Base-by-base conservation (phyloP, 305 asterid species). In the Fraxinus angustifolia region DNA sequence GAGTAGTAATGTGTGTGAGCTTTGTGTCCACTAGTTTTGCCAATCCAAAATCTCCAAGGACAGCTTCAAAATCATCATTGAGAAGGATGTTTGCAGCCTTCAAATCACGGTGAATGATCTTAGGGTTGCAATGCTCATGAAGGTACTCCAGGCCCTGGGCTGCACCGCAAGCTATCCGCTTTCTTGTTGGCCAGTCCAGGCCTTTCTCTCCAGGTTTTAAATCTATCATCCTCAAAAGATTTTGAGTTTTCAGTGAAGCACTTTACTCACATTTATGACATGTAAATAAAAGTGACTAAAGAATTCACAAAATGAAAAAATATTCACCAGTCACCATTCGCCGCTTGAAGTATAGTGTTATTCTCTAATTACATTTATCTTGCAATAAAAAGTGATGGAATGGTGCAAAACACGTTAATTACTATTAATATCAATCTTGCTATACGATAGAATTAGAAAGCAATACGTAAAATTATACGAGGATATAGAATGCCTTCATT, bases 11-110 rank as follows among this genome's bases (percentile, higher is more conserved):
- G 33, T 95, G 98, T 3, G 99, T 95, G 3, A 82, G 88, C 45
- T 92, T 88, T 0, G 94, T 73, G 80, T 95, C 98, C 73, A 95
- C 94, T 11, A 87, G 81, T 73, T 95, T 93, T 72, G 99, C 98
- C 62, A 95, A 77, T 28, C 99, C 99, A 19, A 95, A 95, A 82
- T 95, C 99, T 80, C 99, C 99, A 8, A 93, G 97, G 36, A 95
- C 95, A 12, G 98, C 91, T 21, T 92, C 97, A 76, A 92, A 91
- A 0, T 91, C 91, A 50, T 93, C 97, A 11, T 90, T 83, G 7
- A 93, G 93, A 76, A 95, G 97, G 80, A 95, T 93, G 75, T 95
- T 95, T 7, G 99, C 98, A 36, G 99, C 99, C 88, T 95, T 95
- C 86, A 95, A 77, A 83, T 95, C 98, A 0, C 99, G 91, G 80